Evolutionary conservation across 371 early-diverging fungal species (phyloP), one percentile per base, ranked within the genome.

Genomic region (Saksenaea vasiformis): DNA sequence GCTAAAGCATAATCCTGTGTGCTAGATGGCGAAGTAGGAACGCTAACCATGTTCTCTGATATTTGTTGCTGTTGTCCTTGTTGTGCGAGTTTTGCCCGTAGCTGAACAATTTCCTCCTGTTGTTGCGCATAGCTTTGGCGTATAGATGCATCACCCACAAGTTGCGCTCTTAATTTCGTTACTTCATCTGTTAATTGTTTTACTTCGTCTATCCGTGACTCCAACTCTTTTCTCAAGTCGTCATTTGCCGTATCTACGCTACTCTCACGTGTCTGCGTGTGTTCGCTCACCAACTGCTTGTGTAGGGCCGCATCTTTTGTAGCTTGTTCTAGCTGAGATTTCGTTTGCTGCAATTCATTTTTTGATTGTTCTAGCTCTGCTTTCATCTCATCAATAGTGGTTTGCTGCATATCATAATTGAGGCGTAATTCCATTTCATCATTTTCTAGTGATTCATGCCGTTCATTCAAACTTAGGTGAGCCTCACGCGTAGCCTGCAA

Each of bases 361-460:
- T 47, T 47, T 19, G 51, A 22, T 22, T 22, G 51, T 10, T 47
- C 51, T 22, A 47, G 22, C 22, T 47, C 51, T 3, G 22, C 5
- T 17, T 47, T 47, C 51, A 47, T 17, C 5, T 47, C 51, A 22
- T 47, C 51, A 19, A 47, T 47, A 8, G 51, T 47, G 17, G 51
- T 47, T 11, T 47, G 51, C 51, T 47, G 51, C 51, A 47, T 47
- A 47, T 47, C 51, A 22, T 47, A 47, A 22, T 47, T 47, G 10
- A 47, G 2, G 8, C 51, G 51, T 22, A 47, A 9, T 22, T 47
- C 51, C 51, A 47, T 47, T 47, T 47, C 51, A 5, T 47, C 51
- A 17, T 47, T 47, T 22, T 47, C 51, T 22, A 47, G 22, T 22
- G 51, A 10, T 22, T 47, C 51, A 47, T 47, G 10, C 31, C 31